A percentile compares a stretch with the other conserved stretches of the same genome.
Conservation (phyloP, 352 stramenopile species). For the Phytophthora meadii region DNA sequence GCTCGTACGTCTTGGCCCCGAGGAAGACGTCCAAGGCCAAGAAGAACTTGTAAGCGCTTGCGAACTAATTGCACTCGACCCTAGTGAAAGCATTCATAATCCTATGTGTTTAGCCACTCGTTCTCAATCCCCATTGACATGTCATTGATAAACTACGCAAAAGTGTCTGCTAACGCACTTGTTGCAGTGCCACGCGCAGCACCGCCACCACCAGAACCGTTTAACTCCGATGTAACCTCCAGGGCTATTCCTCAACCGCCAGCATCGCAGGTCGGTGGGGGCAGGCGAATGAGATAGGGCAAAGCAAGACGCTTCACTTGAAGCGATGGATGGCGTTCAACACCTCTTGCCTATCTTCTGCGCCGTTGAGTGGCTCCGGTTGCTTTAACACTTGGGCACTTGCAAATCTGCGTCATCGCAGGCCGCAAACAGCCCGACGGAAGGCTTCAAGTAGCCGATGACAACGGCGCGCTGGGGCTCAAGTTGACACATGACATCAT, state of each 20-base stretch:
- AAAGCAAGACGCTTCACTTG: not conserved
- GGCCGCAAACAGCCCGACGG: conserved; percentile 7
- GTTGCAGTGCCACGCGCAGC: conserved; percentile 24
- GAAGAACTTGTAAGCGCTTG: conserved; percentile 25
- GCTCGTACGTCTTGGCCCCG: conserved; percentile 77
- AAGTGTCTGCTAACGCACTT: conserved; percentile 11
- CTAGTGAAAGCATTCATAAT: conserved; percentile 1
- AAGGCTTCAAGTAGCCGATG: conserved; percentile 17
- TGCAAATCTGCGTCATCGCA: conserved; percentile 32
- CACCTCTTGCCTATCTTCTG: conserved; percentile 6
- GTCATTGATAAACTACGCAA: no score
- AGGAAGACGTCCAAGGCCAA: conserved; percentile 35
- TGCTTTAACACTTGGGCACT: conserved; percentile 8
- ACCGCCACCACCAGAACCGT: conserved; percentile 26
- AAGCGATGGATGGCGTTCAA: conserved; percentile 21
- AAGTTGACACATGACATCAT: conserved; percentile 39
- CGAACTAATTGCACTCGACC: not conserved
- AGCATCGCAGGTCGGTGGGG: no score
- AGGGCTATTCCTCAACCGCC: not conserved
- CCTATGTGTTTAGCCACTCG: not conserved
- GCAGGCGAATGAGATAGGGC: conserved; percentile 6
- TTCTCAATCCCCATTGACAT: no score
- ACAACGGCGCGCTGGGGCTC: conserved; percentile 10
- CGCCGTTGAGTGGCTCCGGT: conserved; percentile 21
- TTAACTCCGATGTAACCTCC: conserved; percentile 1